Base-by-base conservation (phyloP, 1,284 basidiomycete genomes). In the Cutaneotrichosporon arboriforme region DNA sequence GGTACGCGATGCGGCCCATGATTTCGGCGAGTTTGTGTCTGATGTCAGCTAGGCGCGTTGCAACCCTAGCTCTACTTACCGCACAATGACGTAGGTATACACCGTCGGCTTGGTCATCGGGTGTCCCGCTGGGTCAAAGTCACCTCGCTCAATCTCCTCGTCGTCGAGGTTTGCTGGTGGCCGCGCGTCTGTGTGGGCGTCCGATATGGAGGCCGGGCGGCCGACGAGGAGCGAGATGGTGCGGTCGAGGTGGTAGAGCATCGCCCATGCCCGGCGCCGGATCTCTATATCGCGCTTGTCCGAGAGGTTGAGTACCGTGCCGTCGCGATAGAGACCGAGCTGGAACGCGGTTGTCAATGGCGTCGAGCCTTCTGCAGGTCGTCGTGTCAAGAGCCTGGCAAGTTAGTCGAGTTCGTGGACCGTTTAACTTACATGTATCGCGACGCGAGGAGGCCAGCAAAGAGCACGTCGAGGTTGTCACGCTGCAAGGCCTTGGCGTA, bases 201-300 rank as follows among this genome's bases (percentile, higher is more conserved):
- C 75, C 1, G 73, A 75, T 39, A 77, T 76, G 17, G 69, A 69
- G 1, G 74, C 72, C 0, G 76, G 76, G 14, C 76, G 63, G 10
- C 76, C 76, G 34, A 77, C 73, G 7, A 77, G 68, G 0, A 77
- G 61, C 7, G 76, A 74, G 20, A 74, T 74, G 1, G 75, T 77
- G 40, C 74, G 60, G 51, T 76, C 74, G 20, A 75, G 64, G 46
- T 76, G 74, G 52, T 76, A 76, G 18, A 76, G 63, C 70, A 71
- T 70, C 9, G 73, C 66, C 74, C 75, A 77, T 17, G 74, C 72
- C 42, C 75, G 58, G 17, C 76, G 65, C 9, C 76, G 64, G n/a
- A 77, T 61, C 60, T 77, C 76, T n/a, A 76, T 64, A 53, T 77
- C 76, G 36, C 68, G 65, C 61, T 74, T 74, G 54, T 76, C 72